These are phyloP conservation scores for Salix caprea DNA, from an alignment of 345 rosid species.

Conservation along the genomic window DNA sequence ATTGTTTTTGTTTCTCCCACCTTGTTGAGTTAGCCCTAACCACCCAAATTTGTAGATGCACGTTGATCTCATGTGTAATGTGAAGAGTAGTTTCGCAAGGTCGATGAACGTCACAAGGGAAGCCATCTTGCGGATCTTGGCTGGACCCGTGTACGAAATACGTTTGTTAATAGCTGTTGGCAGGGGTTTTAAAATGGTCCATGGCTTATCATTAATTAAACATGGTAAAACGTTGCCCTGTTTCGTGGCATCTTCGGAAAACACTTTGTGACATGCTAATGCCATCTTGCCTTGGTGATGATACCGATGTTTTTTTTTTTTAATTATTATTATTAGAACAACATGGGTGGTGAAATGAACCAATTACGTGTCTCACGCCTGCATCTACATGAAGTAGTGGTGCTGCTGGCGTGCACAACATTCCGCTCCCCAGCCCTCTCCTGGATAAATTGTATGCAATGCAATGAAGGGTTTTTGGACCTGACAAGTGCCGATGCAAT, in stretches of 20 bases:
- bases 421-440: too few relatives aligned
- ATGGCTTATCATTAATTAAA: not conserved
- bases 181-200: not conserved
- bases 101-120: not conserved
- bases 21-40: slow-evolving; percentile 4
- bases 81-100: not conserved
- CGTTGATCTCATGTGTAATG: not conserved
- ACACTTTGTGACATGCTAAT: not conserved
- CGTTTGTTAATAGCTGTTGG: not conserved
- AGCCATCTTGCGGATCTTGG: not conserved
- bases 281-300: not conserved
- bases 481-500: too few relatives aligned
- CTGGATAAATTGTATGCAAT: too few relatives aligned
- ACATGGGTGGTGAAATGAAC: too few relatives aligned
- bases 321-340: too few relatives aligned
- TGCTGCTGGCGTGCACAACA: too few relatives aligned
- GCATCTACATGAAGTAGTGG: too few relatives aligned
- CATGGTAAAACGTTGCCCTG: not conserved
- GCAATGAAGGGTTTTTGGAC: too few relatives aligned
- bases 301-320: too few relatives aligned
- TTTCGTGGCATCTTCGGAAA: not conserved
- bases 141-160: not conserved
- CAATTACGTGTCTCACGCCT: too few relatives aligned
- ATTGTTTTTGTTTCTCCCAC: not conserved
- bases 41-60: not conserved